Evolutionary conservation across 2,329 filamentous ascomycete genomes (phyloP).

Genomic region (Stachybotrys chlorohalonatus): DNA sequence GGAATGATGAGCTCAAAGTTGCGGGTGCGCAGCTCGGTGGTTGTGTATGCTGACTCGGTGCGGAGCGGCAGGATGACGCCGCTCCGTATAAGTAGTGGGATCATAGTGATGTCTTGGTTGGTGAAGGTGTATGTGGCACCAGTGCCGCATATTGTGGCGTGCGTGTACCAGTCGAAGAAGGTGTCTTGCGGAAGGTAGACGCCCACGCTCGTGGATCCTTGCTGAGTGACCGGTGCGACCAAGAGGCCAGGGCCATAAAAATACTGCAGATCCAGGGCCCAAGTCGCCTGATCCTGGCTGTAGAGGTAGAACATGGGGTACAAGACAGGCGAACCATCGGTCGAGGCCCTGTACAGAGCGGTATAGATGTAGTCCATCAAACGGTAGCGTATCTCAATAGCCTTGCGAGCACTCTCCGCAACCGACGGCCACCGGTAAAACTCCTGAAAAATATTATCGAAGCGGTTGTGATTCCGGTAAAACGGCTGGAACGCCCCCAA

Average conservation of each 20-base stretch:
- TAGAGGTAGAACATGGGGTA: slow-evolving; percentile 68
- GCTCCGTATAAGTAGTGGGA: slow-evolving; percentile 60
- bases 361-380: slow-evolving; percentile 82
- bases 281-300: slow-evolving; percentile 38
- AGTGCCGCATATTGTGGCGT: slow-evolving; percentile 28
- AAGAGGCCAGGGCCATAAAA: slow-evolving; percentile 40
- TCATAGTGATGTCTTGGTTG: slow-evolving; percentile 32
- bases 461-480: slow-evolving; percentile 59
- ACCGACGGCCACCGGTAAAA: slow-evolving; percentile 62
- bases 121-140: slow-evolving; percentile 23
- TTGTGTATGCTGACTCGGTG: slow-evolving; percentile 49
- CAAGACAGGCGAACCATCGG: slow-evolving; percentile 54
- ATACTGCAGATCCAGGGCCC: slow-evolving; percentile 38
- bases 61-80: slow-evolving; percentile 58
- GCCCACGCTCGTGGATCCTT: slow-evolving; percentile 32
- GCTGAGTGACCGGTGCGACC: slow-evolving; percentile 37
- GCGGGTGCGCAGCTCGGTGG: slow-evolving; percentile 50
- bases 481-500: slow-evolving; percentile 65
- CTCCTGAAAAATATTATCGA: slow-evolving; percentile 42
- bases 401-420: slow-evolving; percentile 53
- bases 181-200: slow-evolving; percentile 39
- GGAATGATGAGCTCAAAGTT: slow-evolving; percentile 66
- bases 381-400: slow-evolving; percentile 64
- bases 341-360: slow-evolving; percentile 50
- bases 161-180: slow-evolving; percentile 46